Percentiles rank a stretch among this genome's conserved stretches.
Conservation (phyloP, 306 rosid genomes). For the Prunus padus region DNA sequence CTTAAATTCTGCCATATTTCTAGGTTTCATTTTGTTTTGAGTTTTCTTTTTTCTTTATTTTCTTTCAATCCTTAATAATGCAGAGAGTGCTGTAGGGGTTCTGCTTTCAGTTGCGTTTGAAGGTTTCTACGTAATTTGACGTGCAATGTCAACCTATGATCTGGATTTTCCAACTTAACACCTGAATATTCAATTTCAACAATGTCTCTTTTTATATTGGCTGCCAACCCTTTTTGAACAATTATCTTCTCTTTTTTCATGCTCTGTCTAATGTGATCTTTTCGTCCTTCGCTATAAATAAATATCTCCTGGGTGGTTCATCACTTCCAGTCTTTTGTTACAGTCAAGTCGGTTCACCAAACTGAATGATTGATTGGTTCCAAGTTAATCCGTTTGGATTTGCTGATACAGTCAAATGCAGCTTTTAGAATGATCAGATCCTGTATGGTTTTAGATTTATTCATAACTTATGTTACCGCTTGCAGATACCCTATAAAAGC, state of each 20-base stretch:
- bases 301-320: too few species aligned
- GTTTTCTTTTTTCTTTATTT: too few species aligned
- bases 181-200: too few species aligned
- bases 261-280: too few species aligned
- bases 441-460: neutral
- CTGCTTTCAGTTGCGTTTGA: neutral
- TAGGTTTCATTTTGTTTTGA: too few species aligned
- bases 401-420: neutral
- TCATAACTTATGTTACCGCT: conserved; percentile 16
- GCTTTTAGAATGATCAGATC: neutral
- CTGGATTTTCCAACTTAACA: too few species aligned
- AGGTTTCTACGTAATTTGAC: neutral
- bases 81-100: neutral
- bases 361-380: neutral
- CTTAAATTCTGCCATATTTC: neutral
- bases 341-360: neutral
- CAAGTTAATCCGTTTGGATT: neutral
- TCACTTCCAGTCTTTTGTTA: too few species aligned
- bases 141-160: too few species aligned
- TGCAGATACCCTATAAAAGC: conserved; percentile 44
- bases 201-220: too few species aligned
- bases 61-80: neutral
- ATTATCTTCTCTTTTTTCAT: too few species aligned
- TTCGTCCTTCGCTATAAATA: too few species aligned
- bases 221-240: too few species aligned